These are phyloP conservation scores for Ganoderma boninense DNA, from an alignment of 1,284 basidiomycete genomes.

Conservation along the genomic window DNA sequence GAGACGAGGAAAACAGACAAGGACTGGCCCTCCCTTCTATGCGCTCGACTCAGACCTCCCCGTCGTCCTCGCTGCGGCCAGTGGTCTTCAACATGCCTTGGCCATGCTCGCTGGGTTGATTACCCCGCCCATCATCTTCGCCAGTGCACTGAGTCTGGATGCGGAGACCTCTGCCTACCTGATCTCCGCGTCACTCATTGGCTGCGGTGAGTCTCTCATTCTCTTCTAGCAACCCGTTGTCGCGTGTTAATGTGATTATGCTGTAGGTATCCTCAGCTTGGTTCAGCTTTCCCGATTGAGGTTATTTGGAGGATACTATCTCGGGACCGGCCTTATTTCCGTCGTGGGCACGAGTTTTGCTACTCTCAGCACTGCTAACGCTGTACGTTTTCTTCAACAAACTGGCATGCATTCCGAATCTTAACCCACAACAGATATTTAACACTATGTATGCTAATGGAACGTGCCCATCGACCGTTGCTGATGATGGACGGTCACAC, in stretches of 20 bases:
- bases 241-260: background rate
- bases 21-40: constrained; percentile 73
- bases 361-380: constrained; percentile 78
- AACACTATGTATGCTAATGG: constrained; percentile 81
- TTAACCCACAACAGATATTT: constrained; percentile 54
- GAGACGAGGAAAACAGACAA: constrained; percentile 39
- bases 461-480: constrained; percentile 71
- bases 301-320: constrained; percentile 67
- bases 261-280: constrained; percentile 72
- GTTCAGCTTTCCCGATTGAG: constrained; percentile 78
- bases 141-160: constrained; percentile 67
- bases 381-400: constrained; percentile 50
- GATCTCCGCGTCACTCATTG: constrained; percentile 84
- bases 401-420: background rate
- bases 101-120: constrained; percentile 82
- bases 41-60: constrained; percentile 75
- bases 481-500: constrained; percentile 63
- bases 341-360: constrained; percentile 91
- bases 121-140: constrained; percentile 80
- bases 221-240: background rate
- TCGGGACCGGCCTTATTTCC: constrained; percentile 82
- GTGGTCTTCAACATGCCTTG: constrained; percentile 80
- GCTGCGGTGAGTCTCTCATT: constrained; percentile 61
- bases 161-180: constrained; percentile 73
- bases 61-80: constrained; percentile 70